Conservation (phyloP, 768 basidiomycete species). For the Russula griseocarnosa region DNA sequence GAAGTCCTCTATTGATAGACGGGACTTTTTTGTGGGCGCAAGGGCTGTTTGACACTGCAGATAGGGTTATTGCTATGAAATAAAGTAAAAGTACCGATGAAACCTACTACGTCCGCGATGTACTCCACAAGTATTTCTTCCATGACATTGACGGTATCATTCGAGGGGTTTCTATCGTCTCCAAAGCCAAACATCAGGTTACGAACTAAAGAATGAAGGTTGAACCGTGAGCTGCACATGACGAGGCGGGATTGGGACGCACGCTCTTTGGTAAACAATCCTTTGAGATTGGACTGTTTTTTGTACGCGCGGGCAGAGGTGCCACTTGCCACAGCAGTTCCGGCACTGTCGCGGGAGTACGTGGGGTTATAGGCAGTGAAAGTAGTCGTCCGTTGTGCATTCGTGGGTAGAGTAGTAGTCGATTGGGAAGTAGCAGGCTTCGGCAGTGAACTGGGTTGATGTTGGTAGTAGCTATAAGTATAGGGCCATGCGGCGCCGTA, state of each 20-base stretch:
- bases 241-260: slow-evolving; percentile 33
- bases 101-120: slow-evolving; percentile 83
- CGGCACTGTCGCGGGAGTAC: slow-evolving; percentile 46
- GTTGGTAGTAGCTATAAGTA: slow-evolving; percentile 53
- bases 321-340: slow-evolving; percentile 40
- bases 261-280: slow-evolving; percentile 80
- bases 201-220: slow-evolving; percentile 49
- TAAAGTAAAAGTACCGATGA: slow-evolving; percentile 17
- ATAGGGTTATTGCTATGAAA: slow-evolving; percentile 5
- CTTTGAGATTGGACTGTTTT: slow-evolving; percentile 67
- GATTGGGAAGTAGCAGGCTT: slow-evolving; percentile 31
- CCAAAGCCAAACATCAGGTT: slow-evolving; percentile 93
- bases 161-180: slow-evolving; percentile 81
- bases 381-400: slow-evolving; percentile 29
- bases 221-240: background rate
- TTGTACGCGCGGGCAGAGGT: slow-evolving; percentile 47
- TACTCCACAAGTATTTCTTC: slow-evolving; percentile 91
- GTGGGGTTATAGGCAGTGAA: slow-evolving; percentile 42
- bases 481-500: slow-evolving; percentile 65
- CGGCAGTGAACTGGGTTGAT: slow-evolving; percentile 24
- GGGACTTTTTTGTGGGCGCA: slow-evolving; percentile 62
- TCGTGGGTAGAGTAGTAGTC: slow-evolving; percentile 24
- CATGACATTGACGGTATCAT: slow-evolving; percentile 87
- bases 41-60: slow-evolving; percentile 69
- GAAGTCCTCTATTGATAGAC: slow-evolving; percentile 84